Conservation (phyloP, 208 protist genomes). For the Kentomonas sorsogonicus region DNA sequence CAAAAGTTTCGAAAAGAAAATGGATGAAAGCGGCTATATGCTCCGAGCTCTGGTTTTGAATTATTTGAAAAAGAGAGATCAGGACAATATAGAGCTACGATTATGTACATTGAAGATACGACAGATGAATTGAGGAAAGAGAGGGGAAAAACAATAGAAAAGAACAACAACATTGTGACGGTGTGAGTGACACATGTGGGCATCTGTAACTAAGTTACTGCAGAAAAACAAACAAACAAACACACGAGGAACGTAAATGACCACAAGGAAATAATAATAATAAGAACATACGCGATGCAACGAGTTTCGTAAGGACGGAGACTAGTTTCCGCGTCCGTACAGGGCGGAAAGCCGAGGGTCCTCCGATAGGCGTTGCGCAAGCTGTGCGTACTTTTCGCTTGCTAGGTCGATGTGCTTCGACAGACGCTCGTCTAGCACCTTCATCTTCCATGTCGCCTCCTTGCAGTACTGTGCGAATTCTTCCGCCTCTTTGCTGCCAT, state of each 20-base stretch:
- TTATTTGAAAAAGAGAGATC: no score
- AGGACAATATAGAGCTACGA: no score
- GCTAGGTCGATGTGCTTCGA: conserved; percentile 82
- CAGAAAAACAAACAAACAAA: conserved; percentile 9
- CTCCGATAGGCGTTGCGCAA: conserved; percentile 69
- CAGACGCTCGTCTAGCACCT: conserved; percentile 85
- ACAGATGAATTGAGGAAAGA: conserved; percentile 7
- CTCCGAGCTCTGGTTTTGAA: no score
- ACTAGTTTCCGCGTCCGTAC: conserved; percentile 26
- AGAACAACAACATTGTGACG: no score
- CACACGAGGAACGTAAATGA: conserved; percentile 1
- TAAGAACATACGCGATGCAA: neutral
- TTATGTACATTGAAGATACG: neutral
- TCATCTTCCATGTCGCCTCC: conserved; percentile 88
- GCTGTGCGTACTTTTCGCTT: conserved; percentile 77
- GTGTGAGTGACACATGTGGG: no score
- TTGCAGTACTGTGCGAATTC: conserved; percentile 85
- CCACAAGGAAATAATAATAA: conserved; percentile 8
- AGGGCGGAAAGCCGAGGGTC: conserved; percentile 65
- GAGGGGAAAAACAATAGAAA: neutral
- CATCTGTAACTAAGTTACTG: neutral
- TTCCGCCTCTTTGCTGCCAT: conserved; percentile 68
- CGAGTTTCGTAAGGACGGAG: neutral
- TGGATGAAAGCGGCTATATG: no score
- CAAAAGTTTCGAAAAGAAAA: no score